phyloP scores from a whole-genome alignment of 2,329 filamentous ascomycete species.

The Lachnellula arida region DNA sequence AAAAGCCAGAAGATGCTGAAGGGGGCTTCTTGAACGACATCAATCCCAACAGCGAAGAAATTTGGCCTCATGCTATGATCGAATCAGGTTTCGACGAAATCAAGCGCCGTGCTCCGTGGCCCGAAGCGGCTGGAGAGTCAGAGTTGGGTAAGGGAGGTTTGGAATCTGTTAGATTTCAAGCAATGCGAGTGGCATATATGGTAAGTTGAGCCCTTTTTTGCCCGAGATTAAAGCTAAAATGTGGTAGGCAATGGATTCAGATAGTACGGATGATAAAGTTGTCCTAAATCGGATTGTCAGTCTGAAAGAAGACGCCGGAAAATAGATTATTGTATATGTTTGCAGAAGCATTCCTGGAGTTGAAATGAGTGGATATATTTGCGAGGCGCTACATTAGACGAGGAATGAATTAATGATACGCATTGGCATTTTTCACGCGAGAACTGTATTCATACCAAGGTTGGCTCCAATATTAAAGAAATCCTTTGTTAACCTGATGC shows the following conservation, averaged over 20 bases:
- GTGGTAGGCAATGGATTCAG: slow-evolving; percentile 62
- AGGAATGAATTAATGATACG: slow-evolving; percentile 10
- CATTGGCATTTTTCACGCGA: background rate
- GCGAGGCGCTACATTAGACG: background rate
- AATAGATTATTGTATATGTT: slow-evolving; percentile 35
- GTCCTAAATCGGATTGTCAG: slow-evolving; percentile 90
- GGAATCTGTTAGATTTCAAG: slow-evolving; percentile 85
- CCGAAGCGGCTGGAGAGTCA: slow-evolving; percentile 64
- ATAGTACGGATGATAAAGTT: slow-evolving; percentile 73
- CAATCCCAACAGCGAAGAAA: slow-evolving; percentile 75
- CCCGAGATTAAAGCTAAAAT: slow-evolving; percentile 1
- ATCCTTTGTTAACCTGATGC: too few species aligned
- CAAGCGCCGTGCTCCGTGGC: slow-evolving; percentile 69
- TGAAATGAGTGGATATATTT: background rate
- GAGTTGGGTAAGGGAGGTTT: slow-evolving; percentile 57
- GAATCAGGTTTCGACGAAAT: slow-evolving; percentile 83
- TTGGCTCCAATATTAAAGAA: too few species aligned
- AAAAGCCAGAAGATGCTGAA: slow-evolving; percentile 71
- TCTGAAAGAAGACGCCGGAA: slow-evolving; percentile 80
- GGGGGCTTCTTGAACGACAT: slow-evolving; percentile 81
- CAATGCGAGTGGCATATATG: slow-evolving; percentile 74
- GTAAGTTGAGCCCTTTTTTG: slow-evolving; percentile 14
- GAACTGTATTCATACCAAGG: too few species aligned
- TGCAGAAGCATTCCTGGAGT: background rate
- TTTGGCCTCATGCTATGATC: slow-evolving; percentile 74